Base-by-base conservation (phyloP, 2,329 filamentous ascomycete genomes). In the Hypoxylon sp. region DNA sequence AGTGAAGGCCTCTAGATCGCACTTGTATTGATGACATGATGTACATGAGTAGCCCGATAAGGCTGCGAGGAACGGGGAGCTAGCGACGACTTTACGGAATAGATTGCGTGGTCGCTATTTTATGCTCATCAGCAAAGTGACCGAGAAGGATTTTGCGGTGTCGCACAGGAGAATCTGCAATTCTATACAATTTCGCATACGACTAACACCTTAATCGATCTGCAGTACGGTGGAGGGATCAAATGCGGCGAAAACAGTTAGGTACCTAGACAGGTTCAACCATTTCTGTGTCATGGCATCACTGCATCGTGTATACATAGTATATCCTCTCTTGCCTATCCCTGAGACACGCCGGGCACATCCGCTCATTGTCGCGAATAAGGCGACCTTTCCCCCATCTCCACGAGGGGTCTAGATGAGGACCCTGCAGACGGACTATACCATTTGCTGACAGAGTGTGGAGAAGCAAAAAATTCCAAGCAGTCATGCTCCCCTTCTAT, bases 391-490 rank as follows among this genome's bases (percentile, higher is more conserved):
- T 5, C 16, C 27, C 30, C 16, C 57, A 27, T 32, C 16, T 19
- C 14, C 37, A 3, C 16, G 21, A 27, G 43, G 43, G n/a, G 12
- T 45, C 39, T 54, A 54, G 39, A 43, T 25, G 51, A 43, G 41
- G 41, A 47, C 50, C 27, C 46, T 39, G 46, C 60, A 54, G 54
- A 41, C 32, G 23, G 58, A 29, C 5, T 2, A 47, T 59, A 32
- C 50, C 23, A 59, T 59, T 68, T 48, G 50, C 58, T 53, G n/a
- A 54, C 23, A 5, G 19, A 51, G 30, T 48, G 55, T 61, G 55
- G 58, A 43, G 59, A 55, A 63, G n/a, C 39, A 41, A 41, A 61
- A 61, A 55, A 55, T 54, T 45, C 34, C 12, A 65, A 53, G 65
- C 53, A 56, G 61, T 65, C 65, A 65, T 53, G 57, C 57, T 41